These are phyloP conservation scores for Syzygium aromaticum DNA, from an alignment of 345 rosid genomes.

Conservation along the genomic window DNA sequence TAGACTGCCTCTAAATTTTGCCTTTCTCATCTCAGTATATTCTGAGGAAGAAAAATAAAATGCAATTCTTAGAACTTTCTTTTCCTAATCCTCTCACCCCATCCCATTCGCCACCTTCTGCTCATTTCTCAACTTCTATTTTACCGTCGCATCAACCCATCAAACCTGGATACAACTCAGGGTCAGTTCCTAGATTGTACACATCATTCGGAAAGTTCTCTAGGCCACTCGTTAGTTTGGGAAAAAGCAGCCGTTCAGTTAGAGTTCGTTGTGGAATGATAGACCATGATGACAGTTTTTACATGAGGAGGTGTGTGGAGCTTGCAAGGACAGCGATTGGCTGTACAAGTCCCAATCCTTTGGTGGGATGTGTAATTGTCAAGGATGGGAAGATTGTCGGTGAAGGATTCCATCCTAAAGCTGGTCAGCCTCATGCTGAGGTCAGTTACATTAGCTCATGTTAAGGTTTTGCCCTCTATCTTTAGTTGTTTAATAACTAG, in stretches of 20 bases:
- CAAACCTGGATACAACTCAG: background rate
- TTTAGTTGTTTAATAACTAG: background rate
- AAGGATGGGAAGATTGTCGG: constrained; percentile 82
- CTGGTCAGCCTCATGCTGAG: constrained; percentile 97
- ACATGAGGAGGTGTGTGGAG: constrained; percentile 72
- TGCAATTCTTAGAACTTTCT: background rate
- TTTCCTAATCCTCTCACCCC: background rate
- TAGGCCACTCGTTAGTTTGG: background rate
- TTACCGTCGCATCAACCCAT: background rate
- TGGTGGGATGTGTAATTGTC: constrained; percentile 94
- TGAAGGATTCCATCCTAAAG: constrained; percentile 94
- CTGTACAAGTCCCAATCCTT: constrained; percentile 83
- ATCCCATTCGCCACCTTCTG: background rate
- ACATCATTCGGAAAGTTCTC: background rate
- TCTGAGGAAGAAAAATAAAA: background rate
- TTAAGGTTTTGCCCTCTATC: background rate
- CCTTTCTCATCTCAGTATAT: background rate
- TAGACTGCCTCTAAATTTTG: background rate
- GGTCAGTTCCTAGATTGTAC: background rate
- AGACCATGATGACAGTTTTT: constrained; percentile 41
- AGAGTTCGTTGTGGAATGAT: constrained; percentile 16
- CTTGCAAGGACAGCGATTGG: constrained; percentile 74
- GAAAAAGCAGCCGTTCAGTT: background rate
- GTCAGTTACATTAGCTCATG: constrained; percentile 20
- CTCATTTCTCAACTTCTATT: background rate